phyloP scores from a whole-genome alignment of 306 rosid species.

The Lithocarpus polystachyus region DNA sequence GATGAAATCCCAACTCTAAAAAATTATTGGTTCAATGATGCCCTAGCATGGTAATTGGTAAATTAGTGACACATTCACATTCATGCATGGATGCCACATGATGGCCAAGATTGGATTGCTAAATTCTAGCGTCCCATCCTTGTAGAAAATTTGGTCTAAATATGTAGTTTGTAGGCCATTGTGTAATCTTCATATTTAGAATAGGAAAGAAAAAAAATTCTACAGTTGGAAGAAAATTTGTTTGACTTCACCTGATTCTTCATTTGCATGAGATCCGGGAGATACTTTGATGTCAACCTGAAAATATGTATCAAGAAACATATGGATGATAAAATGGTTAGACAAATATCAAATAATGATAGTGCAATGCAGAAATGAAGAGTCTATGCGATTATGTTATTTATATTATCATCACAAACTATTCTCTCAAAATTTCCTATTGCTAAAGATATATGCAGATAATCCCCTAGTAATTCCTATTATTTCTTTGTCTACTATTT shows the following conservation, averaged over 20 bases:
- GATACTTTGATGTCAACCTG: slow-evolving; percentile 96
- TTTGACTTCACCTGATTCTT: slow-evolving; percentile 69
- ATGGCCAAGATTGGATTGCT: not conserved
- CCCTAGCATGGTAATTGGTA: too few species aligned
- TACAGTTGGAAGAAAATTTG: not conserved
- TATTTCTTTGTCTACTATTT: too few species aligned
- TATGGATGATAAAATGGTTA: slow-evolving; percentile 12
- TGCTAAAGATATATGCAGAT: too few species aligned
- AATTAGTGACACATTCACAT: too few species aligned
- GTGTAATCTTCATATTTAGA: not conserved
- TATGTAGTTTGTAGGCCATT: not conserved
- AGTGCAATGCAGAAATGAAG: slow-evolving; percentile 3
- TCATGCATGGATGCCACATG: too few species aligned
- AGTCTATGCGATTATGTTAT: slow-evolving; percentile 9
- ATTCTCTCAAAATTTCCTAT: not conserved
- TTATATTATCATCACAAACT: not conserved
- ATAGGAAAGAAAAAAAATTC: not conserved
- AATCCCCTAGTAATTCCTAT: too few species aligned
- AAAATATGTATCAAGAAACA: slow-evolving; percentile 20
- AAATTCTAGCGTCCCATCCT: not conserved
- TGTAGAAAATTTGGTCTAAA: not conserved
- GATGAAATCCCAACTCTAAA: too few species aligned
- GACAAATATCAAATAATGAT: not conserved
- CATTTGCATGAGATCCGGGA: slow-evolving; percentile 94
- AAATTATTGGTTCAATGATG: too few species aligned